Conservation (phyloP, 106 monocot genomes). For the Dendrobium officinale region DNA sequence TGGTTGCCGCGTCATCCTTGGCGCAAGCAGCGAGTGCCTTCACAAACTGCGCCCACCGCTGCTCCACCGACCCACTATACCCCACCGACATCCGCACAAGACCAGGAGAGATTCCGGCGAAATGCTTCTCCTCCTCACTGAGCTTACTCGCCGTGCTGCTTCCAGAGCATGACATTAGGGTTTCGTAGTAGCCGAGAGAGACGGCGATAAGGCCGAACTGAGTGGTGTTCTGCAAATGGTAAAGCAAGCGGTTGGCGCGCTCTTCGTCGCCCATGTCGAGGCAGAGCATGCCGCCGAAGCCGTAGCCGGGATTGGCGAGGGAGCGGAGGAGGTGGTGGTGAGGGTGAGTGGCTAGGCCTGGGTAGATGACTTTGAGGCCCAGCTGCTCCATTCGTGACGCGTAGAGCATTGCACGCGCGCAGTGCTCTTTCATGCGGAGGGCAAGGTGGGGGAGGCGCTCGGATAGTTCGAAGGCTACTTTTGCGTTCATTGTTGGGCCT, state of each 20-base stretch:
- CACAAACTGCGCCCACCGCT: conserved; percentile 92
- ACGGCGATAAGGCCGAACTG: conserved; percentile 98
- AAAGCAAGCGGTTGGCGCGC: conserved; percentile 70
- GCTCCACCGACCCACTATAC: conserved; percentile 80
- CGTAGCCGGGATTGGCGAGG: conserved; percentile 73
- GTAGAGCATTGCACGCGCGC: conserved; percentile 50
- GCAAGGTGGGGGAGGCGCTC: conserved; percentile 87
- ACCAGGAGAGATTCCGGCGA: conserved; percentile 76
- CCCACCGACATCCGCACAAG: conserved; percentile 92
- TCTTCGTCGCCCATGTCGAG: conserved; percentile 91
- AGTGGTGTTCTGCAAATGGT: conserved; percentile 84
- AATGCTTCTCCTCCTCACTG: conserved; percentile 46
- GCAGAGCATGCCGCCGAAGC: conserved; percentile 92
- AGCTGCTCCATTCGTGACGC: conserved; percentile 59
- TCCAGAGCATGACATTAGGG: conserved; percentile 96
- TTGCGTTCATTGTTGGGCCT: conserved; percentile 93
- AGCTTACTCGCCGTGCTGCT: conserved; percentile 95
- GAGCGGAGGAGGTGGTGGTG: conserved; percentile 60
- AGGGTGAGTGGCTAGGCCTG: conserved; percentile 73
- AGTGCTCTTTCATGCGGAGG: conserved; percentile 94
- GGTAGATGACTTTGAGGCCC: conserved; percentile 86
- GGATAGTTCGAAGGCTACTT: conserved; percentile 86
- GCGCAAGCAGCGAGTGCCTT: conserved; percentile 34
- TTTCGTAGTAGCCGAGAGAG: conserved; percentile 92
- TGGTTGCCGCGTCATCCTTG: not conserved